These are phyloP conservation scores for Tetrapisispora iriomotensis DNA, from an alignment of 805 yeast genomes.

Conservation along the genomic window DNA sequence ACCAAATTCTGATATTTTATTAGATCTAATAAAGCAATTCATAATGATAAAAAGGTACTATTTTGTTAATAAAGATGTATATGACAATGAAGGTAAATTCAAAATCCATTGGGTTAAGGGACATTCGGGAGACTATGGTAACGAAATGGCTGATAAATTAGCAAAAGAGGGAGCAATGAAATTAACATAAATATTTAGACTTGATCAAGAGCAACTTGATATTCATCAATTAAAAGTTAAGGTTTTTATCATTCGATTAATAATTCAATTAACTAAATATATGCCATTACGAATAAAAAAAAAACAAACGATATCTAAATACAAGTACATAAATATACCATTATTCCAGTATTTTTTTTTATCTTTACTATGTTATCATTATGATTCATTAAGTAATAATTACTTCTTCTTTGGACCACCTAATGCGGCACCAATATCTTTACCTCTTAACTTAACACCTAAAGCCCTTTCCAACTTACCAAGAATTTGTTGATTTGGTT, in stretches of 20 bases:
- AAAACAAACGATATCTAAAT: no score
- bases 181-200: no score
- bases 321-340: no score
- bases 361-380: no score
- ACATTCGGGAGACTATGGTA: constrained; percentile 61
- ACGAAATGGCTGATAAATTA: constrained; percentile 64
- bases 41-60: constrained; percentile 33
- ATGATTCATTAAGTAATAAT: no score
- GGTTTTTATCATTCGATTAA: no score
- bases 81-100: constrained; percentile 32
- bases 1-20: constrained; percentile 24
- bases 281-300: no score
- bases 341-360: no score
- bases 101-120: constrained; percentile 57
- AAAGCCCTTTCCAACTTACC: constrained; percentile 88
- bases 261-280: no score
- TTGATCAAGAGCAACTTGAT: no score
- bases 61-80: constrained; percentile 12
- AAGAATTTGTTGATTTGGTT: constrained; percentile 90
- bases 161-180: constrained; percentile 53
- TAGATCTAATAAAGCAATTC: constrained; percentile 36
- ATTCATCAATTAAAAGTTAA: no score
- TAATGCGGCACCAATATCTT: constrained; percentile 86
- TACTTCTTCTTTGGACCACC: constrained; percentile 36
- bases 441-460: constrained; percentile 93